Conservation (phyloP, 2,329 filamentous ascomycete genomes). For the Magnaporthales sp. region DNA sequence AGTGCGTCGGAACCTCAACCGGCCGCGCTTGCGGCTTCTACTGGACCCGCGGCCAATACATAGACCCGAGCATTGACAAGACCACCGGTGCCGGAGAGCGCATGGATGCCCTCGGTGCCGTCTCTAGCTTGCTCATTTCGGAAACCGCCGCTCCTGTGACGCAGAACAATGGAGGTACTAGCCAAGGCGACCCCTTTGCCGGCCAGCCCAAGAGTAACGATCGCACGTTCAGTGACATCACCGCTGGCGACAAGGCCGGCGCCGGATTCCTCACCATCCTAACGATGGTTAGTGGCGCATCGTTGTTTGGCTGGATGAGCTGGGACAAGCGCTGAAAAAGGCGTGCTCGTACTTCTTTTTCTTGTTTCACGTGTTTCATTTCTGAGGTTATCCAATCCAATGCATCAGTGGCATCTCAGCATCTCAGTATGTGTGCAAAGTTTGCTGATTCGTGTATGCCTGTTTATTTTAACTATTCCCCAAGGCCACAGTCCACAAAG, state of each 20-base stretch:
- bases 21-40: constrained; percentile 47
- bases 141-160: constrained; percentile 22
- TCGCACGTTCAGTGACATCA: constrained; percentile 7
- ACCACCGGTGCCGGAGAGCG: constrained; percentile 41
- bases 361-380: not conserved
- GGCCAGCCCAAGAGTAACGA: constrained; percentile 9
- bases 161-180: constrained; percentile 33
- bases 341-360: not conserved
- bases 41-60: constrained; percentile 39
- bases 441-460: not conserved
- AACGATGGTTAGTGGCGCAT: constrained; percentile 20
- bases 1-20: constrained; percentile 48
- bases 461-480: not conserved
- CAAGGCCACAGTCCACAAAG: not conserved
- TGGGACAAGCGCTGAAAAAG: constrained; percentile 2
- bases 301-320: constrained; percentile 23
- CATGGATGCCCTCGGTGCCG: constrained; percentile 40
- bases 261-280: constrained; percentile 31
- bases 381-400: not conserved
- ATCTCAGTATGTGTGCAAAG: too few relatives aligned
- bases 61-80: constrained; percentile 19
- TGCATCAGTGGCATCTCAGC: not conserved
- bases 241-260: constrained; percentile 27
- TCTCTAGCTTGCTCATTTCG: constrained; percentile 33
- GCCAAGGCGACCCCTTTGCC: constrained; percentile 20